Conservation (phyloP, 306 rosid genomes). For the Vigna mungo region DNA sequence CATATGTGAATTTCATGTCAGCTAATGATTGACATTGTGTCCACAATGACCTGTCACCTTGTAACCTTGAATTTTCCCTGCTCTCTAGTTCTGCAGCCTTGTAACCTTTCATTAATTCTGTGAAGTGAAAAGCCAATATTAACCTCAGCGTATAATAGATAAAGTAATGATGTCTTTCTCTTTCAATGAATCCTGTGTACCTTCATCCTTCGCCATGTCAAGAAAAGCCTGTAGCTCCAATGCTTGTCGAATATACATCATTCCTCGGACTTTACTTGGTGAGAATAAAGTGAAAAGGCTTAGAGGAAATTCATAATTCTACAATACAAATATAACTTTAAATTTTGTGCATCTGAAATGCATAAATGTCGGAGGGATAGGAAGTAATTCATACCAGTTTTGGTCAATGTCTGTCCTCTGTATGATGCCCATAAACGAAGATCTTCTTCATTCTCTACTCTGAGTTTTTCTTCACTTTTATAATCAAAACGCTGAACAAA, state of each 20-base stretch:
- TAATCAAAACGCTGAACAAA: constrained; percentile 75
- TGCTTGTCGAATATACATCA: constrained; percentile 98
- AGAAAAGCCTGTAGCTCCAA: constrained; percentile 97
- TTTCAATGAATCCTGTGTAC: constrained; percentile 53
- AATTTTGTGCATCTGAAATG: constrained; percentile 27
- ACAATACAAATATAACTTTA: constrained; percentile 39
- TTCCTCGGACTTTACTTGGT: constrained; percentile 76
- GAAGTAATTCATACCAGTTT: constrained; percentile 70
- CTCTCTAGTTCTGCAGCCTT: constrained; percentile 84
- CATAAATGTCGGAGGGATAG: constrained; percentile 27
- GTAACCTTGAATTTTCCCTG: constrained; percentile 49
- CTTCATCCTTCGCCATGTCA: constrained; percentile 89
- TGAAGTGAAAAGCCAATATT: constrained; percentile 38
- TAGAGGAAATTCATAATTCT: constrained; percentile 35
- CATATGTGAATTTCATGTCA: constrained; percentile 90
- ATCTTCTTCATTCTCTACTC: constrained; percentile 63
- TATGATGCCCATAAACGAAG: constrained; percentile 95
- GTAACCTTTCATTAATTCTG: constrained; percentile 88
- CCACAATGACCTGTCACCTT: constrained; percentile 66
- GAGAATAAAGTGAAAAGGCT: constrained; percentile 39
- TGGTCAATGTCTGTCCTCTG: constrained; percentile 97
- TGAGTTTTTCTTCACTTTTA: constrained; percentile 64
- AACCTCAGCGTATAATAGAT: constrained; percentile 13
- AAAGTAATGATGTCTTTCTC: not conserved
- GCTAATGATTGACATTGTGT: constrained; percentile 86